A percentile compares a stretch with the other conserved stretches of the same genome.
phyloP scores from a whole-genome alignment of 2,329 filamentous ascomycete genomes.

The Paraphoma sp. region DNA sequence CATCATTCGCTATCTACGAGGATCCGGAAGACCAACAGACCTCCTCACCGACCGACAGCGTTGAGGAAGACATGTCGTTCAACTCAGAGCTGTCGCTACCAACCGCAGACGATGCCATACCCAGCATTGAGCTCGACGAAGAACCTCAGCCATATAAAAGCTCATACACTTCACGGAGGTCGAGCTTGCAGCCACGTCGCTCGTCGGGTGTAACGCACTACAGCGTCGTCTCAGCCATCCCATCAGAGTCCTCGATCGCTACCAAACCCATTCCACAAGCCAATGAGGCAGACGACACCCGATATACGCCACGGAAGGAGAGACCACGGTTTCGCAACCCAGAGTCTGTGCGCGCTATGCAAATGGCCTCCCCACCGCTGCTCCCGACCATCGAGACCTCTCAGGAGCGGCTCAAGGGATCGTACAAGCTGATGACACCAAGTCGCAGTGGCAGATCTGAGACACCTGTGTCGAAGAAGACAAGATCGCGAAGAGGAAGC shows the following conservation, averaged over 20 bases:
- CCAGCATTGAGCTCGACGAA: constrained; percentile 39
- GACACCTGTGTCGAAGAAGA: constrained; percentile 35
- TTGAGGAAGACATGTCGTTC: constrained; percentile 43
- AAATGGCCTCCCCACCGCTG: constrained; percentile 69
- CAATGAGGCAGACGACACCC: constrained; percentile 37
- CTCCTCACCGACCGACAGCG: constrained; percentile 37
- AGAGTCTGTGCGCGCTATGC: constrained; percentile 72
- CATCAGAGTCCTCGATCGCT: constrained; percentile 47
- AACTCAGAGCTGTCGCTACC: constrained; percentile 38
- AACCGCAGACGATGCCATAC: constrained; percentile 34
- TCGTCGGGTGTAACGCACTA: constrained; percentile 39
- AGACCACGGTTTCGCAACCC: constrained; percentile 73
- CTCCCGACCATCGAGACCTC: constrained; percentile 36
- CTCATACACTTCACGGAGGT: constrained; percentile 41
- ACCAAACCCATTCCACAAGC: constrained; percentile 37
- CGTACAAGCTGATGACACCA: constrained; percentile 43
- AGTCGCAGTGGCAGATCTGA: constrained; percentile 40
- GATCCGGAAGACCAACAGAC: constrained; percentile 39
- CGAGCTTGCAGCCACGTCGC: constrained; percentile 28
- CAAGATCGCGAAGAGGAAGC: constrained; percentile 36
- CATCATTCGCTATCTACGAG: constrained; percentile 44
- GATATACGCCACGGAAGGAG: constrained; percentile 64
- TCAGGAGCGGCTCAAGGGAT: constrained; percentile 37
- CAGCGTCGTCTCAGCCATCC: constrained; percentile 46
- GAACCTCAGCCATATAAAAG: constrained; percentile 37